Base-by-base conservation (phyloP, 805 yeast species). In the Hanseniaspora clermontiae region DNA sequence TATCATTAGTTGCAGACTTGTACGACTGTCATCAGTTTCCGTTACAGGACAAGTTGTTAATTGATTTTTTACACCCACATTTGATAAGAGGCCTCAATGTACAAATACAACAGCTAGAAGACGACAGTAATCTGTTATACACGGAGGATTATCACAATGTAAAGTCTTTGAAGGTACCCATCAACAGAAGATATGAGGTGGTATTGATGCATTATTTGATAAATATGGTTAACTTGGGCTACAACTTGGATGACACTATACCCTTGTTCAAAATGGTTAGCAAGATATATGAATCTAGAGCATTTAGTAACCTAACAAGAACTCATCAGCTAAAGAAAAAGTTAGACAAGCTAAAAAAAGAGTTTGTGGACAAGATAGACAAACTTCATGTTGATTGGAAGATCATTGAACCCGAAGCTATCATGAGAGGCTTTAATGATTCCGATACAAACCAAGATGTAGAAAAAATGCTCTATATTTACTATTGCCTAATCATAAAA, bases 31-130 rank as follows among this genome's bases (percentile, higher is more conserved):
- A 77, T 61, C 80, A 77, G 59, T 68, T 78, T 68, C 80, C 82
- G 4, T 61, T 78, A 2, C 70, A 78, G 42, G 75, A 78, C 14
- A 79, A 82, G 17, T 62, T 80, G 38, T 79, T 81, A 0, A 64
- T 80, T 1, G 80, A 79, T 60, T 66, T 76, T 6, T 70, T 62
- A 48, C 85, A 81, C 65, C 83, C 84, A 1, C 78, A 79, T 61
- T 78, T 81, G 34, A 73, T 75, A 58, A 65, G 84, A 56, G 77
- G 79, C 11, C 65, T 79, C 50, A 78, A 78, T 70, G 71, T 80
- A 38, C 78, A 75, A 61, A 74, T 78, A 2, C 61, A 59, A 29
- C 59, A 59, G 36, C 40, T 68, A 37, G 68, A 62, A 12, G 51
- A 64, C 17, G 67, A 68, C 42, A 47, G 61, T 5, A 64, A 60